Base-by-base conservation (phyloP, 1,284 basidiomycete species). In the Malassezia arunalokei region DNA sequence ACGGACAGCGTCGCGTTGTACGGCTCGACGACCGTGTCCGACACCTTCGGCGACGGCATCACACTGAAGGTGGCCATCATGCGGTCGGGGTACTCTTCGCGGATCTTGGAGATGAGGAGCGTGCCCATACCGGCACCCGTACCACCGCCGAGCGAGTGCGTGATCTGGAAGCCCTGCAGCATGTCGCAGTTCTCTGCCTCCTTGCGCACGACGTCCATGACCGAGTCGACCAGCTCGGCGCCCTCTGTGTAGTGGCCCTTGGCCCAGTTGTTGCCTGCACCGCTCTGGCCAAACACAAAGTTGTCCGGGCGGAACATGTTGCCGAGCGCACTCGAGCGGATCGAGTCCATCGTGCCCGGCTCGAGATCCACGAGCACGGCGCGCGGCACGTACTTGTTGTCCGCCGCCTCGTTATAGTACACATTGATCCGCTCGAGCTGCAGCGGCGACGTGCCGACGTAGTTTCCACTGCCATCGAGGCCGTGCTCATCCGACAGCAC, bases 401-500 rank as follows among this genome's bases (percentile, higher is more conserved):
- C 66, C 35, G 64, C 59, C 48, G 72, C 66, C 53, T 66, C 65
- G 55, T 70, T 71, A 62, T 65, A 73, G 65, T 73, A 73, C 51
- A 73, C 70, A 45, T 71, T 71, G 78, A 95, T 94, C 68, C 90
- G 86, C 78, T 96, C 92, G 66, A 96, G 85, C 78, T 96, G 92
- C 66, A 89, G 82, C 74, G 85, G 85, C 74, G 84, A 85, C 76
- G 76, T 88, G 72, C 92, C 92, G 77, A 85, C 84, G 83, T 95
- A 96, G 62, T 64, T 60, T 43, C 90, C 90, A 78, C 90, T 86
- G 75, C 79, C 79, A 76, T 87, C 87, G 76, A 95, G 89, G 73
- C 88, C 88, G 76, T 96, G 91, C 80, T 96, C 91, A 76, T 95
- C 89, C 57, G 88, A 91, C 74, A 96, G 62, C 68, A 88, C 89